These are phyloP conservation scores for Scheffersomyces illinoinensis DNA, from an alignment of 1,139 yeast genomes.

Conservation along the genomic window DNA sequence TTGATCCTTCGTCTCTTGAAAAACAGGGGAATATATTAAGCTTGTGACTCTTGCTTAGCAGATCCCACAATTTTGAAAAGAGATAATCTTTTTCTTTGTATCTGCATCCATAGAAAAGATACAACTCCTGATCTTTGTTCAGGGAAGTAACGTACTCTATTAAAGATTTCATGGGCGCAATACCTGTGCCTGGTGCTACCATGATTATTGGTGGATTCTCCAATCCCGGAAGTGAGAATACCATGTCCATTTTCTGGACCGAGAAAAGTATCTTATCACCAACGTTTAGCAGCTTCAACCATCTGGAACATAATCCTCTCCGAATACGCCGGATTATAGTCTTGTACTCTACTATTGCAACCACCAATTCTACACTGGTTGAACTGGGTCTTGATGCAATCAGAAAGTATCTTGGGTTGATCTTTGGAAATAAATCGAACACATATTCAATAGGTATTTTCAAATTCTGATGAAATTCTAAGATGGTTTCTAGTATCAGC, in stretches of 20 bases:
- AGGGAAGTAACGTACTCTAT: conserved; percentile 37
- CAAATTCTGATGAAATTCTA: conserved; percentile 73
- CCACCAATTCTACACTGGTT: conserved; percentile 56
- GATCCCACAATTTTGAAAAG: conserved; percentile 57
- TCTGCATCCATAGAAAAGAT: conserved; percentile 79
- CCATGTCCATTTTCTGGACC: conserved; percentile 49
- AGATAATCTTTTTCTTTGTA: conserved; percentile 65
- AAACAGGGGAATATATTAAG: conserved; percentile 18
- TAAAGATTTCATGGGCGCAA: conserved; percentile 82
- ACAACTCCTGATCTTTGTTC: conserved; percentile 25
- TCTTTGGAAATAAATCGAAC: conserved; percentile 73
- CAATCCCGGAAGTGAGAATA: conserved; percentile 20
- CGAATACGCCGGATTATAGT: conserved; percentile 78
- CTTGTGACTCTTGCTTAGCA: conserved; percentile 27
- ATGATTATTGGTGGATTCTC: conserved; percentile 57
- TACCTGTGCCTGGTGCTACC: conserved; percentile 90
- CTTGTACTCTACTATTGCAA: conserved; percentile 84
- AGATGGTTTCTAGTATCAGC: conserved; percentile 77
- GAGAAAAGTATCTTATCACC: conserved; percentile 59
- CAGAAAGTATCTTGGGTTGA: conserved; percentile 81
- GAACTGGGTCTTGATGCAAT: conserved; percentile 64
- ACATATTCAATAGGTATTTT: conserved; percentile 72
- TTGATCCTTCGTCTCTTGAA: conserved; percentile 28
- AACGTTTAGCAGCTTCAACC: conserved; percentile 54
- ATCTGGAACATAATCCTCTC: conserved; percentile 80